Evolutionary conservation across 2,329 filamentous ascomycete genomes (phyloP), one percentile per base, ranked within the genome.

Genomic region (Bipolaris victoriae): DNA sequence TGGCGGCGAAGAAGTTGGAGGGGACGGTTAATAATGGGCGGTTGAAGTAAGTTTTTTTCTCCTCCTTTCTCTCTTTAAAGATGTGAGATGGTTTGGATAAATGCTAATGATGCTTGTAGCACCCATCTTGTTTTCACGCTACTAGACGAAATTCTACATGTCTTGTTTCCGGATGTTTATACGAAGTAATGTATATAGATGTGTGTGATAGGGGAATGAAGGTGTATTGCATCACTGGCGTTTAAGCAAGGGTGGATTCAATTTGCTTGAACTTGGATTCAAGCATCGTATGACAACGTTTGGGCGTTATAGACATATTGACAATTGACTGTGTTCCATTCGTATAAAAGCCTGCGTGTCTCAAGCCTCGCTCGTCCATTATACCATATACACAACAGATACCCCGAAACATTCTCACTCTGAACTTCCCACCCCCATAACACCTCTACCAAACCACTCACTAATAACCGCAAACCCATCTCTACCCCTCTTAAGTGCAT

Each of bases 371-470:
- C 24, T 26, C 24, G 7, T 26, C 24, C 24, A 26, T 26, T 26
- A 26, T 26, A 26, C 24, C 24, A 7, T 7, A 26, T 7, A 26
- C 24, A 26, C 1, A 20, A 26, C 7, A 7, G 1, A 24, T 20
- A 22, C 39, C 15, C 4, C 39, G 15, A 22, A 7, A 24, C 20
- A 15, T 5, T 15, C 10, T 29, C 68, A 74, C 36, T 75, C 73
- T 18, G 58, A 57, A 33, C 57, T 56, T 35, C 69, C 73, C 24
- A 78, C 82, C 24, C 83, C 85, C 92, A 98, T 96, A 3, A 98
- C 92, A 1, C 95, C 94, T 55, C 93, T 82, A 0, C 93, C 94
- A 81, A 97, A 98, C 86, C 95, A 99, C 72, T 97, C 92, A 58
- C 92, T 91, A 54, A 98, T 86, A 1, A 92, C 94, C n/a, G 86